These are phyloP conservation scores for Neofusicoccum sp. DNA, from an alignment of 2,329 filamentous ascomycete genomes.

Conservation along the genomic window DNA sequence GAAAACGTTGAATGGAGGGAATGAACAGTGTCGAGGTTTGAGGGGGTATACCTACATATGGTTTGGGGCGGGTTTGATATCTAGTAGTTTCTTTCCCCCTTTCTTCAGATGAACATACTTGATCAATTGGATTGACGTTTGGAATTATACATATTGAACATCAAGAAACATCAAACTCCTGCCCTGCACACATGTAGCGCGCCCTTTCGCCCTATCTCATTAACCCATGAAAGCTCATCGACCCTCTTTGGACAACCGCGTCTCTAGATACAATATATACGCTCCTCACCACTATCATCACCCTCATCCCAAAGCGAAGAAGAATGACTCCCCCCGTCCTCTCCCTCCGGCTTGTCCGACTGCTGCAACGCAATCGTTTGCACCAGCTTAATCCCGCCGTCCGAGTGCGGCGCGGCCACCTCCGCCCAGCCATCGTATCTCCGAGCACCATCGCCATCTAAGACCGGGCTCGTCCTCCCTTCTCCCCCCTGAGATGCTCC, in stretches of 20 bases:
- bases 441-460: not conserved
- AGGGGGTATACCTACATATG: too few relatives aligned
- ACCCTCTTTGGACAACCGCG: not conserved
- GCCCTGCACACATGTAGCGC: too few relatives aligned
- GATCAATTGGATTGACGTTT: not conserved
- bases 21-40: too few relatives aligned
- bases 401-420: not conserved
- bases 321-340: not conserved
- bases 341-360: not conserved
- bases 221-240: not conserved
- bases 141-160: not conserved
- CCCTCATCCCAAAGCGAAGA: not conserved
- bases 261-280: not conserved
- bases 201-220: too few relatives aligned
- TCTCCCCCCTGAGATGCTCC: too few relatives aligned
- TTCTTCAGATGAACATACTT: not conserved
- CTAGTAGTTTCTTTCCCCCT: too few relatives aligned
- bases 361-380: not conserved
- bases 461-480: too few relatives aligned
- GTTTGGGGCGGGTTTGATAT: too few relatives aligned
- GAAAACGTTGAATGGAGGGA: not conserved
- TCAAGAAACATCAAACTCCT: not conserved
- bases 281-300: not conserved
- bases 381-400: not conserved
- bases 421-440: constrained; percentile 3